Percentiles rank a stretch among this genome's conserved stretches.
Evolutionary conservation across 768 basidiomycete species (phyloP).

Genomic region (Boletus rubescentipes): DNA sequence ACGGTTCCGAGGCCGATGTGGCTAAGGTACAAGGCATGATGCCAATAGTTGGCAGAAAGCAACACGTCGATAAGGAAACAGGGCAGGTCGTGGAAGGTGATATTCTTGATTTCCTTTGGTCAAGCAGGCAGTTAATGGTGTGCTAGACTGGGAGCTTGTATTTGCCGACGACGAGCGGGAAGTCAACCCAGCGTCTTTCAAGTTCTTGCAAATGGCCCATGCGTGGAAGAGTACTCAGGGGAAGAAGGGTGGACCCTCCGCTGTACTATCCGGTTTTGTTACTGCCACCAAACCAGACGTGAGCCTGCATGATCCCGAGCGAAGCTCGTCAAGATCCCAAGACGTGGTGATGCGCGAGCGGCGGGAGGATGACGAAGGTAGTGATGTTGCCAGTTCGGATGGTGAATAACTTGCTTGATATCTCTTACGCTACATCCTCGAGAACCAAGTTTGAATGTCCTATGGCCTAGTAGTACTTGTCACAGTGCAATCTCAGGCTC

Average conservation of each 20-base stretch:
- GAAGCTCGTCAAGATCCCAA: slow-evolving; percentile 11
- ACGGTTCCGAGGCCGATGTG: slow-evolving; percentile 72
- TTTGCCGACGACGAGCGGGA: slow-evolving; percentile 97
- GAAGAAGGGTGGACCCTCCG: slow-evolving; percentile 37
- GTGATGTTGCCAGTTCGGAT: slow-evolving; percentile 58
- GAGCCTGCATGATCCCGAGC: slow-evolving; percentile 4
- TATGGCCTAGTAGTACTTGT: too few species aligned
- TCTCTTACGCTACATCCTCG: not conserved
- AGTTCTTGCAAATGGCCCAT: slow-evolving; percentile 94
- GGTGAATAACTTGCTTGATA: slow-evolving; percentile 30
- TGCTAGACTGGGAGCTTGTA: slow-evolving; percentile 86
- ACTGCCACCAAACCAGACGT: slow-evolving; percentile 33
- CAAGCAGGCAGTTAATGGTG: not conserved
- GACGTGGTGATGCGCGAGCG: slow-evolving; percentile 27
- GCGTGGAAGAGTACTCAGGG: slow-evolving; percentile 72
- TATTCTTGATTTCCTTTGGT: slow-evolving; percentile 19
- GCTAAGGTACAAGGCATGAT: slow-evolving; percentile 88
- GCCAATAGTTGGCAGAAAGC: slow-evolving; percentile 85
- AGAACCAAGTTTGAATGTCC: too few species aligned
- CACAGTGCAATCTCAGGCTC: too few species aligned
- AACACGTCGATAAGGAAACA: slow-evolving; percentile 80
- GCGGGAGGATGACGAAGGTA: slow-evolving; percentile 34
- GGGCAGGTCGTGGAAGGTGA: slow-evolving; percentile 85
- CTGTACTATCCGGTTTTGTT: slow-evolving; percentile 48
- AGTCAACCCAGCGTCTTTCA: slow-evolving; percentile 90